These are phyloP conservation scores for Pneumocystis oryctolagi DNA, from an alignment of 1,139 yeast species.

Conservation along the genomic window DNA sequence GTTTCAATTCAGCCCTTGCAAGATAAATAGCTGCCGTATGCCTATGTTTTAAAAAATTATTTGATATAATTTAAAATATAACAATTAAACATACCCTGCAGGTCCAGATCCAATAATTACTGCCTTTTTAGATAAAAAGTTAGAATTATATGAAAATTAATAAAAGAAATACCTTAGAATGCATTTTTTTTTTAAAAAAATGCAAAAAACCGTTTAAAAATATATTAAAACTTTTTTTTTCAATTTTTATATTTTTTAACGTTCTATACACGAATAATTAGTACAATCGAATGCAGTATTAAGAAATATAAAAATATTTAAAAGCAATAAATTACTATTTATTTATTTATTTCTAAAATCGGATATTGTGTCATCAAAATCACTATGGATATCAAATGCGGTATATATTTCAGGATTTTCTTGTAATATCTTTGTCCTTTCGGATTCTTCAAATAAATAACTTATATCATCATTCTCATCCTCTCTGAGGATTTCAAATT, in stretches of 20 bases:
- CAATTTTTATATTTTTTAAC: background rate
- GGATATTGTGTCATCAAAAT: background rate
- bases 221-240: background rate
- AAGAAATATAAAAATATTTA: too few species aligned
- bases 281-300: background rate
- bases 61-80: background rate
- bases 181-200: background rate
- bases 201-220: background rate
- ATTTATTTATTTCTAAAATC: background rate
- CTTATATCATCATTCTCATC: background rate
- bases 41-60: constrained; percentile 35
- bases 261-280: background rate
- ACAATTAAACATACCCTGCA: background rate
- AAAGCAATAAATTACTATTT: too few species aligned
- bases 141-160: background rate
- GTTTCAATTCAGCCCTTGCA: constrained; percentile 89
- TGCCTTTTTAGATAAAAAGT: background rate
- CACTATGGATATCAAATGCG: background rate
- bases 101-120: constrained; percentile 4
- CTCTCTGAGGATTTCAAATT: background rate
- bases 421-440: background rate
- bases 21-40: constrained; percentile 96
- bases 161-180: background rate
- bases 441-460: background rate
- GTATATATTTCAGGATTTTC: background rate